Conservation (phyloP, 2,329 filamentous ascomycete species). For the Fusarium bulbicola region DNA sequence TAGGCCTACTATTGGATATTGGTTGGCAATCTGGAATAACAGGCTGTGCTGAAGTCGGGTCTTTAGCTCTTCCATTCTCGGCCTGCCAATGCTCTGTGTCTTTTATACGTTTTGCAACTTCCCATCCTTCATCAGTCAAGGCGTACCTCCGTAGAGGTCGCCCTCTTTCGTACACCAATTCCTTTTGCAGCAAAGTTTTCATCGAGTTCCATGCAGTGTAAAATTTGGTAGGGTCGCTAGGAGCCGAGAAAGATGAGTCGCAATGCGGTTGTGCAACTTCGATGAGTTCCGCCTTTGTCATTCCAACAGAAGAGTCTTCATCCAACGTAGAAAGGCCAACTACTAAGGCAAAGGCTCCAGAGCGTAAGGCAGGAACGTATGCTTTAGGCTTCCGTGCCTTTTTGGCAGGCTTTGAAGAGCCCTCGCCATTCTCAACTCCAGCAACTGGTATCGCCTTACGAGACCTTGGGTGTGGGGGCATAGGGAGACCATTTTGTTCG, state of each 20-base stretch:
- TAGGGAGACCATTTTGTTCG: constrained; percentile 70
- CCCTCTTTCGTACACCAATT: constrained; percentile 76
- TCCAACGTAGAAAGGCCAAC: constrained; percentile 70
- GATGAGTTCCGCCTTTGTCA: constrained; percentile 76
- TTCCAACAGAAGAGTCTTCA: constrained; percentile 60
- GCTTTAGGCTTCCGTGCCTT: constrained; percentile 67
- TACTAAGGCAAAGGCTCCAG: constrained; percentile 78
- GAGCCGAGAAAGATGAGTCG: constrained; percentile 76
- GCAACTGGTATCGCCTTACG: constrained; percentile 50
- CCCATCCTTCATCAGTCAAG: constrained; percentile 81
- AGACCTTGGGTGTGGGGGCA: constrained; percentile 67
- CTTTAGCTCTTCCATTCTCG: constrained; percentile 33
- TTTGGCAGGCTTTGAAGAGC: constrained; percentile 58
- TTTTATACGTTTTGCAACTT: constrained; percentile 73
- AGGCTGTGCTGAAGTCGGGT: constrained; percentile 2
- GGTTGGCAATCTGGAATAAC: neutral
- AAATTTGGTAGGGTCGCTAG: constrained; percentile 72
- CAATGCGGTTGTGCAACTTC: constrained; percentile 75
- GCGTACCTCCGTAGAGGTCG: constrained; percentile 73
- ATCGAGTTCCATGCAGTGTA: constrained; percentile 88
- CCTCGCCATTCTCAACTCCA: constrained; percentile 47
- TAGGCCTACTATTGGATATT: neutral
- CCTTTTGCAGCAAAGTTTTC: constrained; percentile 77
- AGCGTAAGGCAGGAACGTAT: constrained; percentile 78
- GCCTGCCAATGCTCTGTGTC: constrained; percentile 55